A percentile compares a stretch with the other conserved stretches of the same genome.
Conservation (phyloP, 164 flowering plant genomes). For the Chloranthus sessilifolius region DNA sequence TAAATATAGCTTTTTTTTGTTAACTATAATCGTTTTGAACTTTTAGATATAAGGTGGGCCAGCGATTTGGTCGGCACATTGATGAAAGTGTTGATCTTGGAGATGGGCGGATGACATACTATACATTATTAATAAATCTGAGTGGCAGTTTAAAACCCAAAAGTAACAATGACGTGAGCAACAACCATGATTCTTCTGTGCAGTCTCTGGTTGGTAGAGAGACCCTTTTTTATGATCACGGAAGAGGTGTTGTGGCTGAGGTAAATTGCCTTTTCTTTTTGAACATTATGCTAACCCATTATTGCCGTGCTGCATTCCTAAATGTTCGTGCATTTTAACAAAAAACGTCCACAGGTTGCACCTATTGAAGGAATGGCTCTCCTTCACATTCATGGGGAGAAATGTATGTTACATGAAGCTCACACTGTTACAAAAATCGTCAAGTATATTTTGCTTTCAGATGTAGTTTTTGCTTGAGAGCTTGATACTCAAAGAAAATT, state of each 20-base stretch:
- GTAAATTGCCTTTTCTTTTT: conserved; percentile 23
- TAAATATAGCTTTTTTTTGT: no score
- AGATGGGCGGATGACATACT: conserved; percentile 61
- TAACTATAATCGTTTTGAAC: no score
- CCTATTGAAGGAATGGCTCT: conserved; percentile 95
- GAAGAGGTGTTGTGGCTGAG: conserved; percentile 80
- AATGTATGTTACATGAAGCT: conserved; percentile 92
- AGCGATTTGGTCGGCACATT: conserved; percentile 86
- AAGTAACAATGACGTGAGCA: conserved; percentile 24
- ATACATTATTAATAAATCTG: conserved; percentile 78
- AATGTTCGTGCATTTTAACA: no score
- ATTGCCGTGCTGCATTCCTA: no score
- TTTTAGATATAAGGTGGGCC: conserved; percentile 80
- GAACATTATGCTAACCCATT: no score
- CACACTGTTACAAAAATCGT: conserved; percentile 71
- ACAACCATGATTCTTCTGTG: conserved; percentile 25
- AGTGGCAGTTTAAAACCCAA: conserved; percentile 52
- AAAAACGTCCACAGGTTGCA: conserved; percentile 68
- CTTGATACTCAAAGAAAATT: background rate
- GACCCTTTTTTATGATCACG: conserved; percentile 84
- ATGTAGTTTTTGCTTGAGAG: conserved; percentile 66
- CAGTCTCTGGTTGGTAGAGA: conserved; percentile 83
- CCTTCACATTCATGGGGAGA: conserved; percentile 86
- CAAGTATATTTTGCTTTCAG: conserved; percentile 89
- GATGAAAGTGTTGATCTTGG: conserved; percentile 91